Percentiles rank a stretch among this genome's conserved stretches.
These are phyloP conservation scores for Erythrobasidium yunnanense DNA, from an alignment of 768 basidiomycete genomes.

Conservation along the genomic window DNA sequence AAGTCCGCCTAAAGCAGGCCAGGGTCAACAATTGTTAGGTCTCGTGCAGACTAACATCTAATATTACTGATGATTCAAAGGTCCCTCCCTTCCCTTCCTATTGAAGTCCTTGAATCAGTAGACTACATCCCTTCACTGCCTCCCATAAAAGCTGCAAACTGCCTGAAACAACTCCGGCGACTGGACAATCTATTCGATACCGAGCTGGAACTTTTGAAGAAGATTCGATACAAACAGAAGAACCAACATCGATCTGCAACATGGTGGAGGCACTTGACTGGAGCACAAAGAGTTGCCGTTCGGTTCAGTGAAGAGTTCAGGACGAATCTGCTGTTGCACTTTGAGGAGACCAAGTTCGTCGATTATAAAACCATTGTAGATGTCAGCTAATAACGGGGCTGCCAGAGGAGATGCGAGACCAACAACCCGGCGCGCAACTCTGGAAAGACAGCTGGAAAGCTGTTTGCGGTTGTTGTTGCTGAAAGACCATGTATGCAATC, in stretches of 20 bases:
- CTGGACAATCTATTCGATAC: conserved; percentile 2
- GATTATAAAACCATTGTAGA: too few relatives aligned
- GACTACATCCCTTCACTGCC: neutral
- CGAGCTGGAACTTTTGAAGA: conserved; percentile 5
- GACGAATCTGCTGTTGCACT: neutral
- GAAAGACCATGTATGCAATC: too few relatives aligned
- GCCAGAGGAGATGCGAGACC: too few relatives aligned
- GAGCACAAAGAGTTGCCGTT: conserved; percentile 1
- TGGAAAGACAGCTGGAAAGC: too few relatives aligned
- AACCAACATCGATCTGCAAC: conserved; percentile 19
- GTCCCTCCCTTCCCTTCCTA: neutral
- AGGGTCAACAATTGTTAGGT: too few relatives aligned
- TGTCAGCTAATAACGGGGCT: too few relatives aligned
- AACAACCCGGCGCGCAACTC: too few relatives aligned
- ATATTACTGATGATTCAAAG: neutral
- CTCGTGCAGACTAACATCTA: too few relatives aligned
- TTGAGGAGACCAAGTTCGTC: neutral
- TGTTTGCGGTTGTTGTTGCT: too few relatives aligned
- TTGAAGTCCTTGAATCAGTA: neutral
- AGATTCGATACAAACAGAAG: conserved; percentile 26
- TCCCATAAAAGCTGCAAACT: neutral
- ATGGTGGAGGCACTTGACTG: conserved; percentile 22
- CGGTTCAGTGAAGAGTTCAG: neutral
- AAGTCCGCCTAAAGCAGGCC: too few relatives aligned
- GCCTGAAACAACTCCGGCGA: conserved; percentile 18